Evolutionary conservation across 2,329 filamentous ascomycete genomes (phyloP).

Genomic region (Hymenoscyphus infarciens): DNA sequence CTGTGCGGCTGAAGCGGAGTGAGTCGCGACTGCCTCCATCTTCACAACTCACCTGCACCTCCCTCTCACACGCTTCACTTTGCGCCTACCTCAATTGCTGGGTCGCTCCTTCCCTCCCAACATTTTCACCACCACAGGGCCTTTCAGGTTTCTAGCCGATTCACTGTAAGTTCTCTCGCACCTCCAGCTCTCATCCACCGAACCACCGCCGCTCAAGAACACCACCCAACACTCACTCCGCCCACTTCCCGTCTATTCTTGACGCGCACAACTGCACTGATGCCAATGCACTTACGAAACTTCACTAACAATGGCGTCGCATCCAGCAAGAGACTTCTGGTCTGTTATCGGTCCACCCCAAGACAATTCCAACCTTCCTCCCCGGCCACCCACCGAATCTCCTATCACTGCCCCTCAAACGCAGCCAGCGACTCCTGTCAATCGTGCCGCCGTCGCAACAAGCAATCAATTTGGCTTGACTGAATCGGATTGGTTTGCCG

Average conservation of each 20-base stretch:
- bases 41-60: neutral
- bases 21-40: slow-evolving; percentile 10
- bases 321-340: neutral
- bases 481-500: neutral
- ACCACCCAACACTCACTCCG: neutral
- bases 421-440: neutral
- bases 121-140: neutral
- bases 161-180: neutral
- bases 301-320: neutral
- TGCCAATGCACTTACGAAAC: neutral
- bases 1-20: neutral
- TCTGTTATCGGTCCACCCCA: neutral
- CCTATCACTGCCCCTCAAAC: neutral
- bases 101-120: slow-evolving; percentile 4
- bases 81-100: neutral
- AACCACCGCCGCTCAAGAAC: neutral
- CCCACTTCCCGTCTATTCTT: neutral
- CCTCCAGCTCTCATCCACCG: neutral
- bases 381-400: neutral
- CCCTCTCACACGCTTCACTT: neutral
- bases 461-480: neutral
- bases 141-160: neutral
- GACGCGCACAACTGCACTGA: neutral
- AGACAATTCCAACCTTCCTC: neutral
- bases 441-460: neutral